Conservation (phyloP, 2,329 filamentous ascomycete species). For the Diplodia seriata region DNA sequence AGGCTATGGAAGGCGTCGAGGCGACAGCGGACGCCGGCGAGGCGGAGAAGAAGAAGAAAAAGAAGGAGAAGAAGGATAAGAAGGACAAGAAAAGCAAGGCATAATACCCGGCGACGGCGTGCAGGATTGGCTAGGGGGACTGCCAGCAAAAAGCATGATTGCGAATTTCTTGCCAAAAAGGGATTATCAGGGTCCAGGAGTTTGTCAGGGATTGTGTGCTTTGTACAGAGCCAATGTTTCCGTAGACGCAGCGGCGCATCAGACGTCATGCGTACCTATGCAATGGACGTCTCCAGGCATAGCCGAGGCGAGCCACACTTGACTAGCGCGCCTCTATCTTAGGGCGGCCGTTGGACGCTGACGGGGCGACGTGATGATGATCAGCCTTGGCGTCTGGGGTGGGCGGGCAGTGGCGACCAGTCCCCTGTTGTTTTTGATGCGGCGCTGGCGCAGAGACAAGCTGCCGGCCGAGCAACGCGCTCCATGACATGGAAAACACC, state of each 20-base stretch:
- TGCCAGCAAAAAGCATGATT: slow-evolving; percentile 15
- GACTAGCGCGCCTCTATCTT: slow-evolving; percentile 1
- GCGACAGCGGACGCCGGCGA: slow-evolving; percentile 21
- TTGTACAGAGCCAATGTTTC: slow-evolving; percentile 12
- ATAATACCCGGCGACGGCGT: slow-evolving; percentile 44
- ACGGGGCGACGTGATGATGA: slow-evolving; percentile 26
- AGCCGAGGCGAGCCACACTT: slow-evolving; percentile 6
- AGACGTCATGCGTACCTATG: not conserved
- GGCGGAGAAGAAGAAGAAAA: slow-evolving; percentile 41
- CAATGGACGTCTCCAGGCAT: not conserved
- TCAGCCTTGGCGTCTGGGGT: slow-evolving; percentile 32
- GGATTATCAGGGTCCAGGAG: slow-evolving; percentile 27
- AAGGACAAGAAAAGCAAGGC: slow-evolving; percentile 42
- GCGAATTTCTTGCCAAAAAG: slow-evolving; percentile 13
- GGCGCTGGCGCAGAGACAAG: slow-evolving; percentile 18
- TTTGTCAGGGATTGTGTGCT: not conserved
- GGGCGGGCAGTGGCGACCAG: slow-evolving; percentile 21
- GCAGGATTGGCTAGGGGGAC: not conserved
- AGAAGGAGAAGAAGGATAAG: slow-evolving; percentile 46
- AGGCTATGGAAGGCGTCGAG: slow-evolving; percentile 34
- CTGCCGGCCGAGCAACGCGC: slow-evolving; percentile 25
- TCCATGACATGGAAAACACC: slow-evolving; percentile 26
- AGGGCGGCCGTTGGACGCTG: slow-evolving; percentile 23
- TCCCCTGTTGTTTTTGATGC: slow-evolving; percentile 32
- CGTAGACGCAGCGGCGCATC: not conserved